Conservation (phyloP, 139 green algal genomes). For the Closterium sp. region DNA sequence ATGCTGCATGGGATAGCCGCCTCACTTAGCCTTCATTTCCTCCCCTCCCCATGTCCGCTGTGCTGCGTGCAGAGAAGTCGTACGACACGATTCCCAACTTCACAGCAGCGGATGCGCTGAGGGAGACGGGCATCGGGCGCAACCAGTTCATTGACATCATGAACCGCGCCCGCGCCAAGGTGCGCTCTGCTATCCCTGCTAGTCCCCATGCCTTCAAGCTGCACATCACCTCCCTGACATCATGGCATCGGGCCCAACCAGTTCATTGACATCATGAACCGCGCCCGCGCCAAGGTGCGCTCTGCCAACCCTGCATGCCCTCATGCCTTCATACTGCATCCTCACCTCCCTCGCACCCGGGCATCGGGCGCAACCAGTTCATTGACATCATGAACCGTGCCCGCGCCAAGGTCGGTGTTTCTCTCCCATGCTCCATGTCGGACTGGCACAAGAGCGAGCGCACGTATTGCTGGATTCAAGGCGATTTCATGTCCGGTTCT, state of each 20-base stretch:
- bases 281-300: no score
- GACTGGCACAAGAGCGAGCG: no score
- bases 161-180: conserved; percentile 75
- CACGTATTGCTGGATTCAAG: no score
- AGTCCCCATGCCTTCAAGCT: no score
- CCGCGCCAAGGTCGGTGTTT: conserved; percentile 68
- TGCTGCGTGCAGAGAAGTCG: conserved; percentile 62
- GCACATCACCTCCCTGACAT: no score
- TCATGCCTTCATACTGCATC: not conserved
- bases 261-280: no score
- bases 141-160: conserved; percentile 94
- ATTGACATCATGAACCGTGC: conserved; percentile 85
- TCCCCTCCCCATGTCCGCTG: not conserved
- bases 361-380: conserved; percentile 92
- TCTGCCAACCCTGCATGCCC: not conserved
- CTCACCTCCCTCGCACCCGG: no score
- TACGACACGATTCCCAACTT: conserved; percentile 96
- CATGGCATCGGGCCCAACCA: no score
- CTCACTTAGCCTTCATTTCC: not conserved
- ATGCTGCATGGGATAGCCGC: not conserved
- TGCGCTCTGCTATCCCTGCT: no score
- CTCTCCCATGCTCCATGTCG: not conserved
- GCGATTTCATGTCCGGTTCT: no score
- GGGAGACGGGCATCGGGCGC: conserved; percentile 78
- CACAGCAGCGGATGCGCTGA: conserved; percentile 82